Conservation (phyloP, 2,329 filamentous ascomycete species). For the Alternaria ventricosa region DNA sequence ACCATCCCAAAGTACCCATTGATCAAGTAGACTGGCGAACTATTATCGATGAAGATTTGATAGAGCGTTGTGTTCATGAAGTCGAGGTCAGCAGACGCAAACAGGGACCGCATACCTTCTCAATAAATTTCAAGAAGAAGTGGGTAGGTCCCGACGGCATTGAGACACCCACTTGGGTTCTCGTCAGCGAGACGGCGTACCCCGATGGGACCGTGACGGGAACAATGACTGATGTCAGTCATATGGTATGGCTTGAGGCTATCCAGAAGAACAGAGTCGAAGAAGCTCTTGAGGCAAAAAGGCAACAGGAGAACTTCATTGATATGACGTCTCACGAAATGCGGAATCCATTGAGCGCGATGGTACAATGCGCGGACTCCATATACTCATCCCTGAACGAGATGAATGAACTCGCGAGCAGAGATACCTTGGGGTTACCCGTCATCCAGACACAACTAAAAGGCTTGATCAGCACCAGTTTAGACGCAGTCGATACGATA, state of each 20-base stretch:
- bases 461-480: slow-evolving; percentile 3
- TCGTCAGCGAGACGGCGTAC: slow-evolving; percentile 19
- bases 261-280: slow-evolving; percentile 15
- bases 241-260: slow-evolving; percentile 39
- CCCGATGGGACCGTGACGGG: slow-evolving; percentile 30
- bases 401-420: neutral
- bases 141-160: slow-evolving; percentile 24
- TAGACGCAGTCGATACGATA: slow-evolving; percentile 33
- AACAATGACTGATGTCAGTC: slow-evolving; percentile 42
- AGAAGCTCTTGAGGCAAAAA: slow-evolving; percentile 25
- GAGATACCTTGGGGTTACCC: neutral
- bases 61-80: slow-evolving; percentile 8
- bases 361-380: slow-evolving; percentile 35
- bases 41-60: slow-evolving; percentile 3
- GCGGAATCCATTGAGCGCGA: slow-evolving; percentile 38
- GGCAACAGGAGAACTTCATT: slow-evolving; percentile 33
- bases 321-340: slow-evolving; percentile 37
- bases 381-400: slow-evolving; percentile 14
- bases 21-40: slow-evolving; percentile 12
- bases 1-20: slow-evolving; percentile 11
- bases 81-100: neutral
- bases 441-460: slow-evolving; percentile 2
- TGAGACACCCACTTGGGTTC: slow-evolving; percentile 17
- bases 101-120: slow-evolving; percentile 9
- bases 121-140: slow-evolving; percentile 20